Base-by-base conservation (phyloP, 164 flowering plant species). In the Tinospora cordifolia region DNA sequence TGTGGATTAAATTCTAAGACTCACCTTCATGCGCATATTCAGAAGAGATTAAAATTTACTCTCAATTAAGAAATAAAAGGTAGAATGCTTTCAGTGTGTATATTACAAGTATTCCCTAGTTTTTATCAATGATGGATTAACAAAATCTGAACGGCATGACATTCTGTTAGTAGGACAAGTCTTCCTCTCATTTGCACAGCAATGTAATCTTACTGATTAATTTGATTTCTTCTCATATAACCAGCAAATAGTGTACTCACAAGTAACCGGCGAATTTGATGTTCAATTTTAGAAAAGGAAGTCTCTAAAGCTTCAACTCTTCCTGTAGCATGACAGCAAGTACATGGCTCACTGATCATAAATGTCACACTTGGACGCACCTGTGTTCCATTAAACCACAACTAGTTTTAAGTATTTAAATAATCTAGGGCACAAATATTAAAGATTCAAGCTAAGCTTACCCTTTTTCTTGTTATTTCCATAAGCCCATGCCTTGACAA, bases 391-490 rank as follows among this genome's bases (percentile, higher is more conserved):
- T 75, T 58, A 38, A 19, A 59, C 36, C 67, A 77, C 36, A 59
- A 67, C 21, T 71, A 13, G 64, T 62, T 21, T 54, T 7, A 54
- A 54, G 9, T n/a, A 19, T 5, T 54, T 51, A 14, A 51, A 46
- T 44, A 60, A 38, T 24, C 13, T 46, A 14, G 49, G 26, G 25
- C 46, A 15, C 10, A 46, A 10, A 40, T 30, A 30, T 17, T 26
- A 30, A 51, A 19, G 15, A 36, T 15, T 21, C 54, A 40, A 66
- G 66, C 24, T 68, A 72, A 78, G 21, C 60, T 59, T 87, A 93
- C 98, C 88, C 98, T 82, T 77, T 94, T 91, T 79, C 98, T 87
- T 27, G 97, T 94, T 71, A 94, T 94, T 80, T 94, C 97, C 98
- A 94, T 94, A 41, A 94, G 85, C 66, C 97, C 98, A 78, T 88